Percentiles rank a stretch among this genome's conserved stretches.
Evolutionary conservation across 1,284 basidiomycete species (phyloP).

Genomic region (Ceratorhiza oryzae-sativae): DNA sequence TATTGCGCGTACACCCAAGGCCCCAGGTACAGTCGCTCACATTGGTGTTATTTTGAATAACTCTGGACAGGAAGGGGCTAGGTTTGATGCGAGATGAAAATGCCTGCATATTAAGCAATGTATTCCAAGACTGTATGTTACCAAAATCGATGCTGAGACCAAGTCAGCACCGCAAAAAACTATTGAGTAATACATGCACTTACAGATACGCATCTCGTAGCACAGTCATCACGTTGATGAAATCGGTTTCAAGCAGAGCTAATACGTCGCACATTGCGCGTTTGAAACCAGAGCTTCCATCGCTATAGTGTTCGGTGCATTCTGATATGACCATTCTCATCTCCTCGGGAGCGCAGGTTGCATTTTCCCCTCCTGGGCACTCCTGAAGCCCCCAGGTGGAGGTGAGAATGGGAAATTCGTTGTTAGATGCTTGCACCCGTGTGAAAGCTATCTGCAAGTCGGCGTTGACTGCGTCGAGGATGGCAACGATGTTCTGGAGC

Average conservation of each 20-base stretch:
- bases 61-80: not conserved
- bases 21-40: not conserved
- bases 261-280: not conserved
- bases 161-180: not conserved
- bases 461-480: not conserved
- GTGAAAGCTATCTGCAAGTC: not conserved
- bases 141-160: conserved; percentile 2
- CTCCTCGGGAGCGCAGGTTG: no score
- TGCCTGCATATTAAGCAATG: not conserved
- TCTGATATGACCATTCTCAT: not conserved
- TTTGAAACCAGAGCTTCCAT: not conserved
- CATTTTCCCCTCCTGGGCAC: no score
- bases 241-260: not conserved
- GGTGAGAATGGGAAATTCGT: not conserved
- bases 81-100: not conserved
- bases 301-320: not conserved
- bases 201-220: conserved; percentile 10
- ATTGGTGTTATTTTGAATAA: not conserved
- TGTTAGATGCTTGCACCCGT: not conserved
- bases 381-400: not conserved
- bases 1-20: not conserved
- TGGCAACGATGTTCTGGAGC: not conserved
- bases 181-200: not conserved
- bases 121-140: conserved; percentile 9
- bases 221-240: not conserved